Evolutionary conservation across 2,329 filamentous ascomycete genomes (phyloP), one percentile per base, ranked within the genome.

Genomic region (Chaetomium globosum): DNA sequence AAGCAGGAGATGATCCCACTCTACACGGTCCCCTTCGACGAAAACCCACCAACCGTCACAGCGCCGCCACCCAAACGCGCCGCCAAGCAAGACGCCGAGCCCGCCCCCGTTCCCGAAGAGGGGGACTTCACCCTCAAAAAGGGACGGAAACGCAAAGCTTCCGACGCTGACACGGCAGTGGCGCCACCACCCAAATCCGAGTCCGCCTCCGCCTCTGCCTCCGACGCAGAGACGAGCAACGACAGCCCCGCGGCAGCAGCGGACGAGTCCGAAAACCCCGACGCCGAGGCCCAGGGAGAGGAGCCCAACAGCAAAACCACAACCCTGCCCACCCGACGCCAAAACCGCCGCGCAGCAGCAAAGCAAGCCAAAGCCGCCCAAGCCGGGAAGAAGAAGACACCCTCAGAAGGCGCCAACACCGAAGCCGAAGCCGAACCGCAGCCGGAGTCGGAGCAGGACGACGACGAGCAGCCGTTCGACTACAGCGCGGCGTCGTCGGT

Each of bases 121-220:
- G 75, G 77, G 30, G 79, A 85, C 53, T 88, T 87, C 65, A 85
- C 85, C 0, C 75, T 88, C 56, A 86, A 82, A 72, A 74, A 77
- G 19, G 84, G 85, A 0, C 75, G 77, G 52, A 87, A 87, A 72
- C 80, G 83, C 65, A 87, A 86, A 63, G 62, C 56, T 28, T 69
- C 53, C 28, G 66, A 71, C 28, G 63, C 54, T 0, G 68, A 67
- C 26, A 53, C 49, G n/a, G 66, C 70, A 26, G 57, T 31, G 8
- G 56, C 51, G 9, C 46, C 70, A 4, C 59, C 53, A 10, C 46
- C 66, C n/a, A 59, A 69, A 23, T 61, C 61, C 7, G 60, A 62
- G 10, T 63, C 65, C 28, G 70, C 33, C 31, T 49, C 64, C 4
- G 69, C 33, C 31, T 31, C 31, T 10, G 59, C 48, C 21, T 49